Evolutionary conservation across 345 rosid genomes (phyloP), one percentile per base, ranked within the genome.

Genomic region (Capsella bursapastoris): DNA sequence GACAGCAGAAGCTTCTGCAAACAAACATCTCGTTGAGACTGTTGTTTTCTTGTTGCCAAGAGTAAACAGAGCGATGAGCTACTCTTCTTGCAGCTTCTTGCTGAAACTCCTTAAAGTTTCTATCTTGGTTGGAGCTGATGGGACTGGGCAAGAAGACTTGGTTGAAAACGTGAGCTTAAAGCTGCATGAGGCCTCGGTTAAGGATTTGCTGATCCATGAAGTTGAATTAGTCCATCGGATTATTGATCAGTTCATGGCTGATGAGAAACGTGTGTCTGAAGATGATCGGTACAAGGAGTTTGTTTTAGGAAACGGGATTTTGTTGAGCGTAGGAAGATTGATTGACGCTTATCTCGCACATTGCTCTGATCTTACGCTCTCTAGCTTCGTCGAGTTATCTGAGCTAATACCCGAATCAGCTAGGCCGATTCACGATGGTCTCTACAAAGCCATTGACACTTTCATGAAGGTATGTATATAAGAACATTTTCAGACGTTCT

Each of bases 381-480:
- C 80, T 55, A 83, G 86, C 72, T 91, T 94, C 65, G 47, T 85
- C 0, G 85, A 87, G 59, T 55, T 94, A 34, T 78, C 93, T 7
- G 83, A 35, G 70, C 83, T 82, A 0, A 78, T 94, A 69, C 95
- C 97, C 0, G 90, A 90, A 57, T 70, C 89, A 35, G 90, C 86
- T n/a, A 86, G 98, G 66, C 88, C 87, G 15, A 70, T 82, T 66
- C 91, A 94, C 58, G 97, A 94, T 53, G 87, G 86, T 41, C 75
- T 94, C 9, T 94, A 94, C 85, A 88, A 84, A 71, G 97, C 98
- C 70, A 84, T 94, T 55, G 97, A 90, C 72, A 51, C 68, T 66
- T 94, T 81, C 86, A 83, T 94, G 60, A 88, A 88, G 95, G 98
- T 91, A 73, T 29, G 2, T 29, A 29, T 29, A 29, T 34, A 34